A percentile compares a stretch with the other conserved stretches of the same genome.
Conservation (phyloP, 192 early-diverging fungal species). For the Phycomyces nitens region DNA sequence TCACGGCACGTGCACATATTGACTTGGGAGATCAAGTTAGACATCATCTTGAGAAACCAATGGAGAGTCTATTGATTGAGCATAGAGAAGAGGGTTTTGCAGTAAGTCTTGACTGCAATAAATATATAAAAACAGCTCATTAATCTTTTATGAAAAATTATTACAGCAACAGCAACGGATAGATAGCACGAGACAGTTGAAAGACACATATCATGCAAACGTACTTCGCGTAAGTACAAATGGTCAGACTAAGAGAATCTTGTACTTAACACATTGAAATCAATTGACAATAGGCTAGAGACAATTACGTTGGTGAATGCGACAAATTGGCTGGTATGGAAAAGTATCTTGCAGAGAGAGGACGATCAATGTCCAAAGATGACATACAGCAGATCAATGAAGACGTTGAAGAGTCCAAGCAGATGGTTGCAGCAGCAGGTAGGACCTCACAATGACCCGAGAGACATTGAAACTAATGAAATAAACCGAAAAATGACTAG, state of each 20-base stretch:
- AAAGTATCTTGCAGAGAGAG: not conserved
- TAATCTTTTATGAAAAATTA: no score
- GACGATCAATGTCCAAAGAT: not conserved
- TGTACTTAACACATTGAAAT: no score
- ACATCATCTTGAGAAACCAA: slow-evolving; percentile 57
- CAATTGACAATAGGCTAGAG: slow-evolving; percentile 20
- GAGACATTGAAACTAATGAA: not conserved
- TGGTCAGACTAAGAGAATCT: not conserved
- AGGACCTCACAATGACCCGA: slow-evolving; percentile 43
- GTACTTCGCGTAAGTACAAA: slow-evolving; percentile 19
- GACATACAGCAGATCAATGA: slow-evolving; percentile 33
- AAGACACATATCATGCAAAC: slow-evolving; percentile 13
- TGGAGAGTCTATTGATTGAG: slow-evolving; percentile 54
- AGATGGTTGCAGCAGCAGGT: slow-evolving; percentile 48
- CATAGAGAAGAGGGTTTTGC: slow-evolving; percentile 58
- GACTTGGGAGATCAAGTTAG: slow-evolving; percentile 64
- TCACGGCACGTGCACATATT: slow-evolving; percentile 62
- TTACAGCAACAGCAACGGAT: slow-evolving; percentile 17
- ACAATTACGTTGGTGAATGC: slow-evolving; percentile 15
- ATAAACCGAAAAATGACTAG: not conserved
- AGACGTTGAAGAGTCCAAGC: slow-evolving; percentile 57
- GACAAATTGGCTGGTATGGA: slow-evolving; percentile 15
- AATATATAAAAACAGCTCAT: not conserved
- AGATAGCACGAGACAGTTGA: slow-evolving; percentile 17
- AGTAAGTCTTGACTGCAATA: slow-evolving; percentile 24